Conservation (phyloP, 495 filamentous ascomycete species). For the Trichoderma reesei region DNA sequence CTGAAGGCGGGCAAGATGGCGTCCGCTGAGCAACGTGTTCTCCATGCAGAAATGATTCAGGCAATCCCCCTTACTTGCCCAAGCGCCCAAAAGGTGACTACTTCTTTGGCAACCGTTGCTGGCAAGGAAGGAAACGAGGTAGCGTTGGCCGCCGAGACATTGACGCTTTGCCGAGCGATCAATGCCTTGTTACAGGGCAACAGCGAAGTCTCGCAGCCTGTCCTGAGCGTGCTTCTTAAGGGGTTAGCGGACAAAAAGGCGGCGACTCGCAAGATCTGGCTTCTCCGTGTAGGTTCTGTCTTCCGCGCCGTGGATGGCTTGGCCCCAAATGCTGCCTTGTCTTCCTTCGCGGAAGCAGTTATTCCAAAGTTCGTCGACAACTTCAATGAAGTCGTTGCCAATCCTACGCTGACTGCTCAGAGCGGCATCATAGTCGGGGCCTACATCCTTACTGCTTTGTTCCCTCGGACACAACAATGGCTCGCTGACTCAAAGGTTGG, state of each 20-base stretch:
- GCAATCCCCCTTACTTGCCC: constrained; percentile 46
- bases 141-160: constrained; percentile 64
- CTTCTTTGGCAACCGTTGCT: constrained; percentile 51
- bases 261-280: constrained; percentile 71
- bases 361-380: constrained; percentile 58
- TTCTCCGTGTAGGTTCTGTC: constrained; percentile 60
- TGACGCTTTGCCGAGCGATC: constrained; percentile 54
- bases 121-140: constrained; percentile 80
- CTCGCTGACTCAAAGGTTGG: constrained; percentile 30
- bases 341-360: constrained; percentile 47
- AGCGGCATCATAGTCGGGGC: constrained; percentile 64
- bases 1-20: constrained; percentile 74
- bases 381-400: constrained; percentile 66
- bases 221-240: constrained; percentile 64
- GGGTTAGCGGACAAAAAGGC: constrained; percentile 77
- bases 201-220: constrained; percentile 48
- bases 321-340: not conserved
- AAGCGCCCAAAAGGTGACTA: constrained; percentile 54
- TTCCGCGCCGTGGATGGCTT: constrained; percentile 31
- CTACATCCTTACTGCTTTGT: constrained; percentile 61
- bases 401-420: constrained; percentile 66
- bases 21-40: constrained; percentile 66
- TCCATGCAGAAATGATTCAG: constrained; percentile 68
- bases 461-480: constrained; percentile 33
- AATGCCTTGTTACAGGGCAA: constrained; percentile 47